Evolutionary conservation across 2,329 filamentous ascomycete genomes (phyloP), one percentile per base, ranked within the genome.

Genomic region (Cladosporium sp.): DNA sequence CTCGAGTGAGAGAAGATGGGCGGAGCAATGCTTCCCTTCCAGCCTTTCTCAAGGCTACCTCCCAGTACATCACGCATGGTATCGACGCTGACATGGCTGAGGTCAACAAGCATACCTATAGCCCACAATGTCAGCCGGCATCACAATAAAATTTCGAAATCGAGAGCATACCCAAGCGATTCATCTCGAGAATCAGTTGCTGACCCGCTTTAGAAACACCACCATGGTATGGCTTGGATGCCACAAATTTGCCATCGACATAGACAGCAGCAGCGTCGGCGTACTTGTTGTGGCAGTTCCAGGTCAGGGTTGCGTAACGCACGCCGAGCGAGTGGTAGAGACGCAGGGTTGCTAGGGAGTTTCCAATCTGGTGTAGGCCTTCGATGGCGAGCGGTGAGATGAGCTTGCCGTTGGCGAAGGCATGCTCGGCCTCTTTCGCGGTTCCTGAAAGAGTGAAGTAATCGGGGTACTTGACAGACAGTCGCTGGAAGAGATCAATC

Each of bases 301-400:
- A 94, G 1, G 92, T 97, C 18, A 98, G 81, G 0, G 93, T 97
- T 21, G 89, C 89, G 73, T 97, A 97, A 59, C 92, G 88, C 5
- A 93, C 93, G 1, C 94, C 94, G 2, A 96, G 83, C 2, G 85
- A 81, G 76, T 95, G 83, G 77, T 89, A 97, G 28, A 87, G 83
- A 7, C 94, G 88, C 11, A 98, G 82, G 64, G 88, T 93, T 49
- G 90, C 84, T 28, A 89, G 82, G 0, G 88, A 91, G 79, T 97
- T 97, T 66, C 92, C 93, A 71, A 98, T 96, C 73, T 97, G 94
- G 75, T 98, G 94, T 8, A 97, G 85, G 3, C 94, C 94, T 79
- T 97, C 93, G 62, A 96, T 87, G 2, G 89, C 91, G 4, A 94
- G 80, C 0, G 91, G 91, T 0, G 91, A 93, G 72, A 95, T 90